Conservation (phyloP, 2,329 filamentous ascomycete genomes). For the Diaporthe nobilis region DNA sequence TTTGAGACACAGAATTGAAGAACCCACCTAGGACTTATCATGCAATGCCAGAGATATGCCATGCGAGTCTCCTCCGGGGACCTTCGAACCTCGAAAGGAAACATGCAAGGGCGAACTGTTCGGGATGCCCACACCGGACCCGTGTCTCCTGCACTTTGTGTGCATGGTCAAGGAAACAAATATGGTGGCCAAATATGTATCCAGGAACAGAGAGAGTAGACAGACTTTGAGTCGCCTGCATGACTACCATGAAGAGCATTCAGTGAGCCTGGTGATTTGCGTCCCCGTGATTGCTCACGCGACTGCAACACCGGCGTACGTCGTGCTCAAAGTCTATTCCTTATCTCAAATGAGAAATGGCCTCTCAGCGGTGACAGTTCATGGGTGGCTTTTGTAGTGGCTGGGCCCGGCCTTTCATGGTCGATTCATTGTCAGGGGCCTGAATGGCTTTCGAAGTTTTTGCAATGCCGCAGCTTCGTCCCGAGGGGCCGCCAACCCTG, state of each 20-base stretch:
- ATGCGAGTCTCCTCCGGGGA: neutral
- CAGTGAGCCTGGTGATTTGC: neutral
- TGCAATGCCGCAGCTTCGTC: slow-evolving; percentile 64
- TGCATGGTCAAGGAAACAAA: neutral
- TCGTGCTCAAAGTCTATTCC: neutral
- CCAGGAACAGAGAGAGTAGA: neutral
- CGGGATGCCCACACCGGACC: neutral
- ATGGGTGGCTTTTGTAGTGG: too few species aligned
- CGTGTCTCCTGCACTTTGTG: neutral
- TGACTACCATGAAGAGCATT: neutral
- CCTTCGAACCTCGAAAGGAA: neutral
- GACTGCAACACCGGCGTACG: neutral
- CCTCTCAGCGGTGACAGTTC: neutral
- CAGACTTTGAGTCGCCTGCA: neutral
- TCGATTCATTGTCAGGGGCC: slow-evolving; percentile 68
- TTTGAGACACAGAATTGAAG: neutral
- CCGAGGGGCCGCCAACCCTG: slow-evolving; percentile 52
- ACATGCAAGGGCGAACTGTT: neutral
- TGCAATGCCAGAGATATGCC: neutral
- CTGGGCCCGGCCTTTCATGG: slow-evolving; percentile 40
- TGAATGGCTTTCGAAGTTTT: slow-evolving; percentile 68
- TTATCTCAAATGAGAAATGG: neutral
- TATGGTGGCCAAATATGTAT: neutral
- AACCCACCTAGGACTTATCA: neutral
- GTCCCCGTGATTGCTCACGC: neutral